Conservation (phyloP, 2,329 filamentous ascomycete species). For the Phyllosticta ampelicida region DNA sequence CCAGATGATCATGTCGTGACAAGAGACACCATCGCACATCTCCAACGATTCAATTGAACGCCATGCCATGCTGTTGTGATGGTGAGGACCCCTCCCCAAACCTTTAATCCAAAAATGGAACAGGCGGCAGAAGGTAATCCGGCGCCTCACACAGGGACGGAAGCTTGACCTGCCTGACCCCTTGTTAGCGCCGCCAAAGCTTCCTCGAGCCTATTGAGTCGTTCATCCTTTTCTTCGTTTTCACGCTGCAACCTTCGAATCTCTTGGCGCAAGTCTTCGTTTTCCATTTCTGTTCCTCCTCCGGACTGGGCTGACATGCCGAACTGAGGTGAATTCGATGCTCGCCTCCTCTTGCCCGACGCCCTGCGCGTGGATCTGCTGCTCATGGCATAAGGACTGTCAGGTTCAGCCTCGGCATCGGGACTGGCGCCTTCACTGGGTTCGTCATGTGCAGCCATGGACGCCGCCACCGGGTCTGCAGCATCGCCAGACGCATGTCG, state of each 20-base stretch:
- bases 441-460: not conserved
- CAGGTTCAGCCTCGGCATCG: slow-evolving; percentile 18
- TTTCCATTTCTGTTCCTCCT: slow-evolving; percentile 19
- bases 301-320: slow-evolving; percentile 8
- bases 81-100: not conserved
- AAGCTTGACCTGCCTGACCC: not conserved
- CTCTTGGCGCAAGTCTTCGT: slow-evolving; percentile 26
- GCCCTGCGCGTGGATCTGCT: slow-evolving; percentile 15
- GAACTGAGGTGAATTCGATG: slow-evolving; percentile 18
- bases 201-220: slow-evolving; percentile 25
- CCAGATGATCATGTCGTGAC: not conserved
- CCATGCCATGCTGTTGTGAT: not conserved
- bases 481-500: slow-evolving; percentile 22
- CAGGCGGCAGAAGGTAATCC: not conserved
- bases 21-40: not conserved
- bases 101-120: not conserved
- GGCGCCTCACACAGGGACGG: not conserved
- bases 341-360: slow-evolving; percentile 22
- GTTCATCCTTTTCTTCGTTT: slow-evolving; percentile 31
- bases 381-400: slow-evolving; percentile 17
- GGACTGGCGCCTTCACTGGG: slow-evolving; percentile 1
- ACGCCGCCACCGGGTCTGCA: not conserved
- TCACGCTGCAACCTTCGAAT: slow-evolving; percentile 31
- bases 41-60: not conserved
- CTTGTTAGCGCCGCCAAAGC: slow-evolving; percentile 15